These are phyloP conservation scores for Oidium heveae DNA, from an alignment of 2,329 filamentous ascomycete genomes.

Conservation along the genomic window DNA sequence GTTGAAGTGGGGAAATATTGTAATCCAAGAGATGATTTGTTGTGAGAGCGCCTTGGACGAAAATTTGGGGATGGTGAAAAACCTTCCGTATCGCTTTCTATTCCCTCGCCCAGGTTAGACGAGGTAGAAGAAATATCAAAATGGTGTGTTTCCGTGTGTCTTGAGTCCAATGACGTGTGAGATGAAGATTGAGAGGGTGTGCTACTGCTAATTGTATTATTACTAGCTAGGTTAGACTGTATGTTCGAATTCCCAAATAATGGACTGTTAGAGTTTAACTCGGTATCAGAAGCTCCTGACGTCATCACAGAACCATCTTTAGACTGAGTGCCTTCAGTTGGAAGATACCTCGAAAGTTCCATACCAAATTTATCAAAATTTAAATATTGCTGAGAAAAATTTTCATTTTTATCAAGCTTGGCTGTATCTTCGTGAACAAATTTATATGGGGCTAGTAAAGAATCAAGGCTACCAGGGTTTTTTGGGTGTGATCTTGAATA, in stretches of 20 bases:
- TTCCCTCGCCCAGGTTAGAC: not conserved
- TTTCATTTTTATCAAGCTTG: slow-evolving; percentile 12
- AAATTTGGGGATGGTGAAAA: not conserved
- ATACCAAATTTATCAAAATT: slow-evolving; percentile 8
- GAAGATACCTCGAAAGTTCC: slow-evolving; percentile 16
- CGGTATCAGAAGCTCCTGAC: slow-evolving; percentile 26
- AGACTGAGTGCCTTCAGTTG: slow-evolving; percentile 20
- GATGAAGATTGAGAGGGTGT: slow-evolving; percentile 22
- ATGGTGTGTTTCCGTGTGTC: slow-evolving; percentile 19
- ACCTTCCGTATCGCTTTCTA: not conserved
- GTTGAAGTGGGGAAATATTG: slow-evolving; percentile 5
- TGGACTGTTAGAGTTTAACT: slow-evolving; percentile 8
- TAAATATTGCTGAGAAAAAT: slow-evolving; percentile 9
- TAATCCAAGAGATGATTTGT: not conserved
- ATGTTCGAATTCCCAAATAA: slow-evolving; percentile 7
- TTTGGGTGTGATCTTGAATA: slow-evolving; percentile 15
- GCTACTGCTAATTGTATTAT: slow-evolving; percentile 20
- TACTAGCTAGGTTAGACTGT: slow-evolving; percentile 11
- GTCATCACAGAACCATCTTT: slow-evolving; percentile 29
- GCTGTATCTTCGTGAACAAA: slow-evolving; percentile 12
- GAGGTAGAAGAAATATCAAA: slow-evolving; percentile 7
- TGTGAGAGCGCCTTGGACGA: not conserved
- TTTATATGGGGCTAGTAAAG: slow-evolving; percentile 19
- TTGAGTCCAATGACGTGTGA: slow-evolving; percentile 19
- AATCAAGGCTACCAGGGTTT: slow-evolving; percentile 18